These are phyloP conservation scores for Macrotyloma uniflorum DNA, from an alignment of 306 rosid species.

Conservation along the genomic window DNA sequence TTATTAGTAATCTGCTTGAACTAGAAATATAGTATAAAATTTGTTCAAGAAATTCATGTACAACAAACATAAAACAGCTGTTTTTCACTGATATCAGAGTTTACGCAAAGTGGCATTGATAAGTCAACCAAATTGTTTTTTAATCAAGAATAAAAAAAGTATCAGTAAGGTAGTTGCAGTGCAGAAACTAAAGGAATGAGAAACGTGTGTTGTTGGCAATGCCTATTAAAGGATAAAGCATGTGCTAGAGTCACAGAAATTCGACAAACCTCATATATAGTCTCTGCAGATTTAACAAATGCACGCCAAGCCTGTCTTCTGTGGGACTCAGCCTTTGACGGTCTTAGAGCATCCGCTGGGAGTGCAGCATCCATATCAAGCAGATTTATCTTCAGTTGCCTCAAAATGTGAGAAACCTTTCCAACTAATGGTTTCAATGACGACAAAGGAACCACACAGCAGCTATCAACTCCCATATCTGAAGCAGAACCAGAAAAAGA, in stretches of 20 bases:
- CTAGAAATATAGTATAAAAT: constrained; percentile 10
- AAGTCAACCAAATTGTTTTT: constrained; percentile 5
- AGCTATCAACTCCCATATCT: constrained; percentile 55
- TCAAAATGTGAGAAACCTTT: constrained; percentile 67
- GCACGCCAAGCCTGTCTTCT: constrained; percentile 96
- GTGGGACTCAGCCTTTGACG: constrained; percentile 63
- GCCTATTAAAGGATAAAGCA: constrained; percentile 14
- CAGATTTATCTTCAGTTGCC: constrained; percentile 77
- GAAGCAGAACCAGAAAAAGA: constrained; percentile 49
- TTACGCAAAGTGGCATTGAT: background rate
- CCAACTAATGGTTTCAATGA: constrained; percentile 87
- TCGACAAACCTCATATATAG: constrained; percentile 81
- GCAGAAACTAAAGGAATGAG: constrained; percentile 20
- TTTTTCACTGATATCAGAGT: background rate
- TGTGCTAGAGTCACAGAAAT: constrained; percentile 19
- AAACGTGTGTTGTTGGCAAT: constrained; percentile 11
- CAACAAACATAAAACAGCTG: constrained; percentile 28
- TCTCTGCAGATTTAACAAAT: constrained; percentile 83
- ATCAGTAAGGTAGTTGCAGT: constrained; percentile 22
- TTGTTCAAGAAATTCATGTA: constrained; percentile 2
- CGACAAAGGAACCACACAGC: constrained; percentile 81
- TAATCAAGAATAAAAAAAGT: background rate
- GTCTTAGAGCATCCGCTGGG: constrained; percentile 73
- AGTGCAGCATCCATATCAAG: constrained; percentile 96
- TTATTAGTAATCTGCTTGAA: constrained; percentile 6